A percentile compares a stretch with the other conserved stretches of the same genome.
Conservation (phyloP, 352 stramenopile species). For the Globisporangium perplexum region DNA sequence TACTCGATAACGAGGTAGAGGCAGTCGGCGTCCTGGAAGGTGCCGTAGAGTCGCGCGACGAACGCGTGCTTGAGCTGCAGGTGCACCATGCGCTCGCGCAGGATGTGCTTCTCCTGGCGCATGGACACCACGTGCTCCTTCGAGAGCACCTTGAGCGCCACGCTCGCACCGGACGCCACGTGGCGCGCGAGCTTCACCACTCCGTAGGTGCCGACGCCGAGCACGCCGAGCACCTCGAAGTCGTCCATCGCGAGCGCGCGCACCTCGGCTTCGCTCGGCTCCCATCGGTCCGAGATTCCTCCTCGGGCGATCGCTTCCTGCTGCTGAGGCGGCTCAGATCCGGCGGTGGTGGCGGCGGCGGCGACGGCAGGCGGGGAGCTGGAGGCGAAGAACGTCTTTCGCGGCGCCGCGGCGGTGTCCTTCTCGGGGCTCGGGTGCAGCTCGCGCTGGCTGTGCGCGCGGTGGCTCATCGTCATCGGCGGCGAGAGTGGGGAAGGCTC, state of each 20-base stretch:
- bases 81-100: conserved; percentile 68
- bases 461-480: conserved; percentile 6
- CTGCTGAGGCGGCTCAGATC: background rate
- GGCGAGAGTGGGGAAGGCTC: too few relatives aligned
- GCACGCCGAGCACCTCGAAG: conserved; percentile 67
- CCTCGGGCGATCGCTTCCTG: background rate
- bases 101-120: conserved; percentile 73
- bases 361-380: background rate
- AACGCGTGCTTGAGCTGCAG: conserved; percentile 60
- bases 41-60: conserved; percentile 61
- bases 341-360: background rate
- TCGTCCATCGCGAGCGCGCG: conserved; percentile 31
- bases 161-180: conserved; percentile 41
- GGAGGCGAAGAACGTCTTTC: background rate
- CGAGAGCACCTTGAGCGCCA: conserved; percentile 73
- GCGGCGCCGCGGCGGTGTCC: background rate
- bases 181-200: conserved; percentile 76
- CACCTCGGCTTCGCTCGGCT: conserved; percentile 30
- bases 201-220: conserved; percentile 73
- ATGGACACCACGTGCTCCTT: conserved; percentile 72
- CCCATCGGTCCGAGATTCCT: conserved; percentile 10
- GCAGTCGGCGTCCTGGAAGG: conserved; percentile 81
- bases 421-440: conserved; percentile 4
- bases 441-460: background rate
- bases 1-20: conserved; percentile 83